Percentiles rank a stretch among this genome's conserved stretches.
Evolutionary conservation across 2,329 filamentous ascomycete genomes (phyloP).

Genomic region (Fusarium transvaalense): DNA sequence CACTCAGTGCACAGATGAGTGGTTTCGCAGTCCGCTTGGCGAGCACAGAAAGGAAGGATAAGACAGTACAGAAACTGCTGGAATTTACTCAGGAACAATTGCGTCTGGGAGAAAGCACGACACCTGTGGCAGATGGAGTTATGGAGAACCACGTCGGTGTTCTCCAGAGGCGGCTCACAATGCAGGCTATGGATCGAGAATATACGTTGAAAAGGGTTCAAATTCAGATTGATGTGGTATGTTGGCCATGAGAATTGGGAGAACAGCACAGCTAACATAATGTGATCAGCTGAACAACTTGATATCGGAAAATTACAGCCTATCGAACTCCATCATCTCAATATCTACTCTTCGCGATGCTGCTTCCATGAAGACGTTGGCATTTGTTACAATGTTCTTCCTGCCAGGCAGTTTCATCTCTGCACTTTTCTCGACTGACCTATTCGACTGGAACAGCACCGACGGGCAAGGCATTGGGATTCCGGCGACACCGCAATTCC

Average conservation of each 20-base stretch:
- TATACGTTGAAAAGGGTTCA: conserved; percentile 55
- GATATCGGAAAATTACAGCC: conserved; percentile 55
- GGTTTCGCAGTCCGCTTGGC: conserved; percentile 54
- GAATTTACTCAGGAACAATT: conserved; percentile 46
- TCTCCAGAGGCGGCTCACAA: conserved; percentile 51
- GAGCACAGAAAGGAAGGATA: conserved; percentile 54
- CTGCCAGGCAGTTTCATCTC: conserved; percentile 59
- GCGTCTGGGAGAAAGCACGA: background rate
- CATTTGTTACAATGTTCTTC: conserved; percentile 59
- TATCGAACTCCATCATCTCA: conserved; percentile 54
- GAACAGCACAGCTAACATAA: conserved; percentile 18
- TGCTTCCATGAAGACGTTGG: conserved; percentile 59
- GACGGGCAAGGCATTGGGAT: conserved; percentile 49
- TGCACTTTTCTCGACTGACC: conserved; percentile 55
- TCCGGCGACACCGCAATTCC: conserved; percentile 53
- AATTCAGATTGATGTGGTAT: conserved; percentile 56
- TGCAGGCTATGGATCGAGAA: conserved; percentile 54
- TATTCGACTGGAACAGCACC: conserved; percentile 52
- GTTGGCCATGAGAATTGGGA: conserved; percentile 13
- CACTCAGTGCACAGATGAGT: conserved; percentile 52
- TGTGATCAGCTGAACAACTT: conserved; percentile 53
- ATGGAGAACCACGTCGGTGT: conserved; percentile 49
- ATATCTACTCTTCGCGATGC: conserved; percentile 56
- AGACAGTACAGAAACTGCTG: conserved; percentile 52
- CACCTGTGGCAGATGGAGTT: conserved; percentile 32